Evolutionary conservation across 2,329 filamentous ascomycete species (phyloP).

Genomic region (Colletotrichum godetiae): DNA sequence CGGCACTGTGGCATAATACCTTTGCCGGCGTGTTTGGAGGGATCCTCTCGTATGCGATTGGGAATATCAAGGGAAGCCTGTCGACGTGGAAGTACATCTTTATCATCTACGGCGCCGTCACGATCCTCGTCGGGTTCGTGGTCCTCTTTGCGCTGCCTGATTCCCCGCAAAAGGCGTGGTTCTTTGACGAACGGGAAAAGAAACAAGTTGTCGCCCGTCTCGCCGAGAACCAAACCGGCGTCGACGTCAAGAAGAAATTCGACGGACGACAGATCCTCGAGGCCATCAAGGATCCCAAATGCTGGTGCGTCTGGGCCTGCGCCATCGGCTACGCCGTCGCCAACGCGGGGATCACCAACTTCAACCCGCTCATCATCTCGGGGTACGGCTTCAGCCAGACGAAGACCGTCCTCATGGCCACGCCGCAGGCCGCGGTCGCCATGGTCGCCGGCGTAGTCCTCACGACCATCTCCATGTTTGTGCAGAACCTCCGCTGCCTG

Average conservation of each 20-base stretch:
- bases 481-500: conserved; percentile 44
- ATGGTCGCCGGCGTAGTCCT: conserved; percentile 42
- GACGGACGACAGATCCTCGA: conserved; percentile 75
- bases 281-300: conserved; percentile 59
- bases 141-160: conserved; percentile 68
- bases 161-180: conserved; percentile 63
- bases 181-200: conserved; percentile 73
- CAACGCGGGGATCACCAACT: conserved; percentile 75
- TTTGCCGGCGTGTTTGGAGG: conserved; percentile 57
- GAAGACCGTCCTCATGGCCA: conserved; percentile 52
- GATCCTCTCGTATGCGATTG: conserved; percentile 58
- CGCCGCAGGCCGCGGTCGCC: conserved; percentile 46
- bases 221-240: conserved; percentile 79
- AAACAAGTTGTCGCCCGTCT: conserved; percentile 77
- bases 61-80: conserved; percentile 40
- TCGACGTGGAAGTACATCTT: conserved; percentile 60
- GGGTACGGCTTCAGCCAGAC: conserved; percentile 71
- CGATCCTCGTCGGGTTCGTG: conserved; percentile 67
- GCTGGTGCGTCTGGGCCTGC: conserved; percentile 70
- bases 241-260: conserved; percentile 73
- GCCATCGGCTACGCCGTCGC: conserved; percentile 72
- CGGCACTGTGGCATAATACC: conserved; percentile 71
- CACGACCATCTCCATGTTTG: conserved; percentile 40
- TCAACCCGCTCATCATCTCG: conserved; percentile 70
- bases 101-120: conserved; percentile 70